phyloP scores from a whole-genome alignment of 164 flowering plant genomes.

The Magnolia officinalis region DNA sequence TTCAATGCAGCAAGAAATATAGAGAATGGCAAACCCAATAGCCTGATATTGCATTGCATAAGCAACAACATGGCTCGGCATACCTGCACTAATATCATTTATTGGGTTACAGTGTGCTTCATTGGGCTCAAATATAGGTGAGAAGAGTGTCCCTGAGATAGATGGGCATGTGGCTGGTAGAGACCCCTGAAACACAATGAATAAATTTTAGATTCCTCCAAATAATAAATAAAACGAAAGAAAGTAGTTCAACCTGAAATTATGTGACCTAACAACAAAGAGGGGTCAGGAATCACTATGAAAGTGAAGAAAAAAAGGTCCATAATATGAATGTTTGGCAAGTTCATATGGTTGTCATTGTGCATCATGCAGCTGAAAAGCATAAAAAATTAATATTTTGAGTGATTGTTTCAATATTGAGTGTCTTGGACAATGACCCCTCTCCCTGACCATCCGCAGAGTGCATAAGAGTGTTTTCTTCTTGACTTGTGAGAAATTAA shows the following conservation, averaged over 20 bases:
- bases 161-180: conserved; percentile 31
- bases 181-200: conserved; percentile 32
- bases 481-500: no score
- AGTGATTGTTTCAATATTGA: no score
- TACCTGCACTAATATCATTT: conserved; percentile 38
- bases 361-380: no score
- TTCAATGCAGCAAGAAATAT: not conserved
- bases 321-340: no score
- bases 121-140: conserved; percentile 34
- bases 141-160: conserved; percentile 52
- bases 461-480: no score
- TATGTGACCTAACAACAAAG: no score
- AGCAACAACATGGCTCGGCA: not conserved
- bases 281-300: no score
- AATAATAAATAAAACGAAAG: not conserved
- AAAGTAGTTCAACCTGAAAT: not conserved
- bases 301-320: no score
- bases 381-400: no score
- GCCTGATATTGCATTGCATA: not conserved
- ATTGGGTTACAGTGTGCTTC: conserved; percentile 26
- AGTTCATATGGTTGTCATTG: no score
- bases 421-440: no score
- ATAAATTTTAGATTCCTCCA: not conserved
- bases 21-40: not conserved
- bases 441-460: no score